Evolutionary conservation across 225 moss, liverwort and hornwort species (phyloP).

Genomic region (Pleurozium schreberi): DNA sequence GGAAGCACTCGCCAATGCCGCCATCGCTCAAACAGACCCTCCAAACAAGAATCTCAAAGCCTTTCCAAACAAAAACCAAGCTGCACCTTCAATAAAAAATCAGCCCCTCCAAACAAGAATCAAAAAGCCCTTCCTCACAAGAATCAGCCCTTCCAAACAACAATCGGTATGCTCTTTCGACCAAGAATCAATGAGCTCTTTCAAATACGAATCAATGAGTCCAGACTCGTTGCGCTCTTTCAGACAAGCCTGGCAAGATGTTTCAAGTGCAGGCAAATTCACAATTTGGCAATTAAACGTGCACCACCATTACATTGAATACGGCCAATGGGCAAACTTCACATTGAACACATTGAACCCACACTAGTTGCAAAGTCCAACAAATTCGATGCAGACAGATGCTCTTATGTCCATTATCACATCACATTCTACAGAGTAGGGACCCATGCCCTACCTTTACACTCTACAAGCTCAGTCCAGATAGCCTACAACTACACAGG

Average conservation of each 20-base stretch:
- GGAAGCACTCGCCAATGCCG: constrained; percentile 22
- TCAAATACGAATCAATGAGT: not conserved
- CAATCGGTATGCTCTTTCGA: not conserved
- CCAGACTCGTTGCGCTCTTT: not conserved
- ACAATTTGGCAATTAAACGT: not conserved
- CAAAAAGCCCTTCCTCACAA: not conserved
- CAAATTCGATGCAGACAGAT: not conserved
- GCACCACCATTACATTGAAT: not conserved
- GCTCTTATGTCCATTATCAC: not conserved
- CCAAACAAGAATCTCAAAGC: not conserved
- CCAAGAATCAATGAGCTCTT: not conserved
- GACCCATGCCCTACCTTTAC: not conserved
- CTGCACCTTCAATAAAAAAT: not conserved
- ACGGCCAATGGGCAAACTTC: not conserved
- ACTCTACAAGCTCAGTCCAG: not conserved
- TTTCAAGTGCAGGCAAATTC: not conserved
- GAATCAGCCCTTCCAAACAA: not conserved
- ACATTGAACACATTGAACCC: not conserved
- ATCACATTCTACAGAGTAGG: not conserved
- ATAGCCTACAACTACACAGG: not conserved
- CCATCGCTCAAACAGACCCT: not conserved
- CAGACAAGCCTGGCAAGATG: not conserved
- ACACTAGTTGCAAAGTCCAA: not conserved
- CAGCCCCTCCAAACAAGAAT: not conserved
- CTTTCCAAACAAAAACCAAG: not conserved